Conservation (phyloP, 805 yeast species). For the Schwanniomyces sp. region DNA sequence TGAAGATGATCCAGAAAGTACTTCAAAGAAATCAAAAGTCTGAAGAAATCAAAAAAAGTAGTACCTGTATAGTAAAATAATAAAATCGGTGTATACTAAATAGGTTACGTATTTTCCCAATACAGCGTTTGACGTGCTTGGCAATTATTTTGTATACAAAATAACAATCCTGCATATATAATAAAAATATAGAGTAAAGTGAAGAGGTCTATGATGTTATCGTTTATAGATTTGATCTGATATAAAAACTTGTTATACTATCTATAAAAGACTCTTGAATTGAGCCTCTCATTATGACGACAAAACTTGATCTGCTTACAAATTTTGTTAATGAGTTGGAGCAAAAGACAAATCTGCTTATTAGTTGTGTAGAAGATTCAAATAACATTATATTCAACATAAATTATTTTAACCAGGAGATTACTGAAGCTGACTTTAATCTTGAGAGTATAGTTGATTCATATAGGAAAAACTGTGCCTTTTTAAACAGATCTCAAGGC, state of each 20-base stretch:
- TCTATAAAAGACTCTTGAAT: too few relatives aligned
- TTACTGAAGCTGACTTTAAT: slow-evolving; percentile 24
- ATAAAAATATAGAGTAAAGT: neutral
- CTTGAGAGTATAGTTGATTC: slow-evolving; percentile 27
- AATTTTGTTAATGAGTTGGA: slow-evolving; percentile 32
- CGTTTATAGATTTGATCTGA: too few relatives aligned
- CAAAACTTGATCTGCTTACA: slow-evolving; percentile 28
- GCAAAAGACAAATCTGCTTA: slow-evolving; percentile 22
- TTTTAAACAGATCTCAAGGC: slow-evolving; percentile 24
- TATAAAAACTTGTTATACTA: too few relatives aligned
- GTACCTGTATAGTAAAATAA: neutral
- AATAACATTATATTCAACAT: slow-evolving; percentile 20
- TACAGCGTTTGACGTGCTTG: neutral
- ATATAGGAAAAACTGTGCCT: slow-evolving; percentile 20
- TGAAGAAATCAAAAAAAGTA: neutral
- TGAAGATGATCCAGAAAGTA: neutral
- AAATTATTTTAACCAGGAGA: slow-evolving; percentile 14
- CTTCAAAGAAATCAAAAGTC: neutral
- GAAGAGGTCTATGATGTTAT: too few relatives aligned
- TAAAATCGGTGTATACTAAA: neutral
- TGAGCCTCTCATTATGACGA: slow-evolving; percentile 3
- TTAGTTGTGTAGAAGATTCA: slow-evolving; percentile 22
- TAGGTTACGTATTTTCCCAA: neutral
- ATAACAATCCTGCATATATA: neutral
- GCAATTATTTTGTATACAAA: neutral